Evolutionary conservation across 495 filamentous ascomycete genomes (phyloP).

Genomic region (Entonaema liquescens): DNA sequence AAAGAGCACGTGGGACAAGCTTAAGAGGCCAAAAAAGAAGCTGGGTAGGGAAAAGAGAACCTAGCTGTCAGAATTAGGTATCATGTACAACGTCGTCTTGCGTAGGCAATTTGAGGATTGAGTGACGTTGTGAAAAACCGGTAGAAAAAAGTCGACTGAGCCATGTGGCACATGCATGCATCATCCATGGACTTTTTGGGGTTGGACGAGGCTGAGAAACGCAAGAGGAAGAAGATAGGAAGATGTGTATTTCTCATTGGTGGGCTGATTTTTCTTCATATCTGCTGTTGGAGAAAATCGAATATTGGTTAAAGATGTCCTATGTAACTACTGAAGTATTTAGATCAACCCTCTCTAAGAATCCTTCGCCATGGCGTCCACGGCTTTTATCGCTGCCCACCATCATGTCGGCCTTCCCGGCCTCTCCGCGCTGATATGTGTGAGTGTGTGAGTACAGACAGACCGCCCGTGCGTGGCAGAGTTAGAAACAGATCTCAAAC

Average conservation of each 20-base stretch:
- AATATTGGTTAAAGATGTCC: neutral
- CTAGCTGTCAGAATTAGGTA: conserved; percentile 9
- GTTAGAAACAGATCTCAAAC: neutral
- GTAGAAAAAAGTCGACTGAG: neutral
- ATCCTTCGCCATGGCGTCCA: neutral
- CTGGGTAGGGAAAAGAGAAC: neutral
- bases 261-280: neutral
- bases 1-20: neutral
- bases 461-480: neutral
- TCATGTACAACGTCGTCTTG: conserved; percentile 7
- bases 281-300: neutral
- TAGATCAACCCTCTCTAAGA: neutral
- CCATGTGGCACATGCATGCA: conserved; percentile 37
- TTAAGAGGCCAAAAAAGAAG: conserved; percentile 12
- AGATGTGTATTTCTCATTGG: conserved; percentile 39
- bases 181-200: neutral
- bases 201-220: conserved; percentile 34
- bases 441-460: neutral
- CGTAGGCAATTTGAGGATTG: neutral
- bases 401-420: neutral
- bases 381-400: neutral
- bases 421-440: neutral
- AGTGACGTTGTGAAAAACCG: neutral
- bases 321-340: neutral
- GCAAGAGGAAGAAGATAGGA: neutral